Base-by-base conservation (phyloP, 768 basidiomycete genomes). In the Leucocoprinus birnbaumii region DNA sequence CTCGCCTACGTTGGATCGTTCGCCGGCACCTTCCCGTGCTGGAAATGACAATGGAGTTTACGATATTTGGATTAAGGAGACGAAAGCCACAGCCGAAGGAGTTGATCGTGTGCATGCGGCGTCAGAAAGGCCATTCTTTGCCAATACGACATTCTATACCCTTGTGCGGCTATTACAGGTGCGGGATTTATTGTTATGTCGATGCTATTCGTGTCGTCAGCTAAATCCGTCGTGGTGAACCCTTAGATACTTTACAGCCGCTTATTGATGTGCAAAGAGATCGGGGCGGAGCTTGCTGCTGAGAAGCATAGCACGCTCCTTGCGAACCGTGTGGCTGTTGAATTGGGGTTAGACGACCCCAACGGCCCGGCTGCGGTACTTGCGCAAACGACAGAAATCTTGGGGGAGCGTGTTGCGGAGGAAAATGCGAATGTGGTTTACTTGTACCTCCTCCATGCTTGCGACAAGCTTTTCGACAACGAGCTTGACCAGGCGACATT, bases 71-170 rank as follows among this genome's bases (percentile, higher is more conserved):
- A 80, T 87, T 54, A 75, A 71, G 55, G 84, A 84, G 60, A 66
- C 71, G n/a, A 65, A 65, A 37, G 61, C 68, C n/a, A 62, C 65
- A 27, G 57, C 67, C 43, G 57, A 49, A 59, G 24, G 49, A 57
- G 63, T 40, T 4, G 53, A 46, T 38, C 38, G 38, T 22, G 41
- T 7, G 8, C 19, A 43, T 34, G 57, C 55, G 48, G 64, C 57
- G 58, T 62, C 13, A 48, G 77, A 71, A 51, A 74, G 77, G 44
- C 80, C 87, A 8, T 91, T 98, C 70, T 98, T 96, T 71, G 83
- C 83, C 56, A 97, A 98, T 71, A 93, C 91, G 45, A 89, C 92
- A 19, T 91, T 94, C 67, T 99, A 98, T 72, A 90, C 90, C 6
- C 68, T 98, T 49, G 67, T 98, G 60, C 86, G 97, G 48, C 73